These are phyloP conservation scores for Aspergillus alliaceus DNA, from an alignment of 2,329 filamentous ascomycete genomes.

Conservation along the genomic window DNA sequence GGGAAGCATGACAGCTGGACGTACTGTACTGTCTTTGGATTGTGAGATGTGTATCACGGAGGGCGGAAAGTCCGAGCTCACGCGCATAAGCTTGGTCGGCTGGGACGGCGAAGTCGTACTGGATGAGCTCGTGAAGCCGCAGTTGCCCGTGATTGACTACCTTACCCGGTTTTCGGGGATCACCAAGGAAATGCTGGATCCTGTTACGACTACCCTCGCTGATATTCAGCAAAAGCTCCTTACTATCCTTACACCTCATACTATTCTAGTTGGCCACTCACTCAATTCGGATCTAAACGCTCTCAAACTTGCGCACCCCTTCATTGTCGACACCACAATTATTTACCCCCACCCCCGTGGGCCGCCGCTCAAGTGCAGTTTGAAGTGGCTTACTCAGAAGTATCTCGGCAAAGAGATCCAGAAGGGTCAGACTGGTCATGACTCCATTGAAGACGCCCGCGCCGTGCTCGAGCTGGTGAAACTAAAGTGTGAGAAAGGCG, in stretches of 20 bases:
- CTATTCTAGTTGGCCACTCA: conserved; percentile 50
- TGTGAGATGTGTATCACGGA: conserved; percentile 97
- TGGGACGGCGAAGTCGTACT: conserved; percentile 83
- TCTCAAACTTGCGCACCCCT: conserved; percentile 83
- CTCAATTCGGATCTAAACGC: conserved; percentile 66
- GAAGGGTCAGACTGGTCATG: conserved; percentile 74
- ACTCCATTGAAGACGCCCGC: conserved; percentile 88
- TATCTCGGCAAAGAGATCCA: conserved; percentile 88
- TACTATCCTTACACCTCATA: conserved; percentile 58
- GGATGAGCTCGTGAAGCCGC: conserved; percentile 89
- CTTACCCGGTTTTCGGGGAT: conserved; percentile 91
- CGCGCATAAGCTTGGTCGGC: conserved; percentile 79
- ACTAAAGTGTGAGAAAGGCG: conserved; percentile 92
- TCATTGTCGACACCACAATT: conserved; percentile 87
- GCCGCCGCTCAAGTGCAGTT: conserved; percentile 81
- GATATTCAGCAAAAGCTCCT: conserved; percentile 82
- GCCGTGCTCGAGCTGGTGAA: conserved; percentile 92
- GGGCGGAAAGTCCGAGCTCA: conserved; percentile 76
- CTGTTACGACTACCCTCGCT: conserved; percentile 76
- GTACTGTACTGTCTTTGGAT: conserved; percentile 78
- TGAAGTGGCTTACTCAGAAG: conserved; percentile 86
- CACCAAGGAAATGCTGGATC: conserved; percentile 77
- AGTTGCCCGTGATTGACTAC: conserved; percentile 86
- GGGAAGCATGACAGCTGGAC: conserved; percentile 80
- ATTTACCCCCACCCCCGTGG: conserved; percentile 89